Evolutionary conservation across 768 basidiomycete genomes (phyloP).

Genomic region (Mrakia hoshinonis): DNA sequence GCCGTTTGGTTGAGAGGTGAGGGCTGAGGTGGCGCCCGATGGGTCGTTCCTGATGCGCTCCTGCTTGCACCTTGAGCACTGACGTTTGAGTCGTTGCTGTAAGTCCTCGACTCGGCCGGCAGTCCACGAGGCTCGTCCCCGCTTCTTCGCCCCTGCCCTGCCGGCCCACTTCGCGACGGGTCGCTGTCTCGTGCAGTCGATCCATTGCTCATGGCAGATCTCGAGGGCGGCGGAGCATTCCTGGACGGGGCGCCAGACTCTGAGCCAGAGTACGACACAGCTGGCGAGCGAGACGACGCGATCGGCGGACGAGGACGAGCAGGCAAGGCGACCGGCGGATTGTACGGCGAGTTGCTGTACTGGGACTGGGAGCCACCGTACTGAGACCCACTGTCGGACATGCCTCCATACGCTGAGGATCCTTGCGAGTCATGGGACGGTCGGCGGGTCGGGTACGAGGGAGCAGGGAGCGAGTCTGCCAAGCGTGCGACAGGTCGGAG

Average conservation of each 20-base stretch:
- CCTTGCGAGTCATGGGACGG: constrained; percentile 9
- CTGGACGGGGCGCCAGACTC: not conserved
- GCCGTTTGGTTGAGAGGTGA: not conserved
- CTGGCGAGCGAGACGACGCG: constrained; percentile 10
- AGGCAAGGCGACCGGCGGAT: not conserved
- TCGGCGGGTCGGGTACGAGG: not conserved
- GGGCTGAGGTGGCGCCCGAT: not conserved
- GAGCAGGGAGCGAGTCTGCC: not conserved
- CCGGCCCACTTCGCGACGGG: not conserved
- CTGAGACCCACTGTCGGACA: not conserved
- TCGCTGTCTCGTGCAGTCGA: not conserved
- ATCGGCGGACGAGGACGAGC: not conserved
- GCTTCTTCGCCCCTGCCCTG: not conserved
- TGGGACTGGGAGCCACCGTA: not conserved
- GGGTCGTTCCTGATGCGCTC: not conserved
- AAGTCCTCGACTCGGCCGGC: not conserved
- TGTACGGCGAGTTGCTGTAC: constrained; percentile 7
- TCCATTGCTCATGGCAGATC: not conserved
- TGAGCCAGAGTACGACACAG: not conserved
- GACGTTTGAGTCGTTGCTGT: not conserved
- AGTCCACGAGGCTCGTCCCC: not conserved
- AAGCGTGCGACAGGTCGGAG: not conserved
- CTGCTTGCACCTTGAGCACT: not conserved
- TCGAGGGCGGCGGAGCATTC: not conserved
- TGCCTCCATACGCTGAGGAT: not conserved